Conservation (phyloP, 192 early-diverging fungal species). For the Piromyces sp. region DNA sequence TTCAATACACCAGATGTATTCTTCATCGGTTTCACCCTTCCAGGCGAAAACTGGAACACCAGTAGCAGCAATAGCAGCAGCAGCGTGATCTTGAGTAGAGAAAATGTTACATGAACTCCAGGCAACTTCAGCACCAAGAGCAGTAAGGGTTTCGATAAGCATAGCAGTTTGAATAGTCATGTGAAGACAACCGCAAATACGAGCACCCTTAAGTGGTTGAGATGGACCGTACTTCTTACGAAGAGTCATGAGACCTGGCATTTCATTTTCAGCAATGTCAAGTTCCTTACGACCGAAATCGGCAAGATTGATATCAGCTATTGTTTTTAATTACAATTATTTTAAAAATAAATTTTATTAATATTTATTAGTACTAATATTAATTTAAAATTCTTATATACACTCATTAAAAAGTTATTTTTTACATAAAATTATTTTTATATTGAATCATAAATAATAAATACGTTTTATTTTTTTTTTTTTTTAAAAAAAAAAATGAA, state of each 20-base stretch:
- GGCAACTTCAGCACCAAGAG: constrained; percentile 86
- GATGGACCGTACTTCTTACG: constrained; percentile 77
- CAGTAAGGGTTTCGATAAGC: constrained; percentile 89
- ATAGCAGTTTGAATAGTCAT: constrained; percentile 99
- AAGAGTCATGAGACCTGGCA: constrained; percentile 93
- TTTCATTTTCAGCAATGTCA: constrained; percentile 89
- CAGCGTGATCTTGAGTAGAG: constrained; percentile 98
- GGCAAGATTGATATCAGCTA: constrained; percentile 78
- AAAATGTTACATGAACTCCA: constrained; percentile 85
- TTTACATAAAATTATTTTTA: no score
- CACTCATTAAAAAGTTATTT: no score
- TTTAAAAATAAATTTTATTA: not conserved
- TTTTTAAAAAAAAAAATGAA: no score
- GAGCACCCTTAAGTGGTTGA: constrained; percentile 83
- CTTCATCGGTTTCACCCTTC: constrained; percentile 99
- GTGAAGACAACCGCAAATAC: constrained; percentile 94
- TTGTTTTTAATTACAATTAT: not conserved
- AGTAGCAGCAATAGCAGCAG: constrained; percentile 89
- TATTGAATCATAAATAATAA: no score
- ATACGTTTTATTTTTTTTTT: no score
- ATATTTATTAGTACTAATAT: no score
- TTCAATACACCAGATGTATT: constrained; percentile 98
- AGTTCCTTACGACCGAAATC: constrained; percentile 96
- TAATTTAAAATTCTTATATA: no score
- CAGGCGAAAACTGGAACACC: constrained; percentile 94